phyloP scores from a whole-genome alignment of 2,329 filamentous ascomycete genomes.

The Calonectria crousiana region DNA sequence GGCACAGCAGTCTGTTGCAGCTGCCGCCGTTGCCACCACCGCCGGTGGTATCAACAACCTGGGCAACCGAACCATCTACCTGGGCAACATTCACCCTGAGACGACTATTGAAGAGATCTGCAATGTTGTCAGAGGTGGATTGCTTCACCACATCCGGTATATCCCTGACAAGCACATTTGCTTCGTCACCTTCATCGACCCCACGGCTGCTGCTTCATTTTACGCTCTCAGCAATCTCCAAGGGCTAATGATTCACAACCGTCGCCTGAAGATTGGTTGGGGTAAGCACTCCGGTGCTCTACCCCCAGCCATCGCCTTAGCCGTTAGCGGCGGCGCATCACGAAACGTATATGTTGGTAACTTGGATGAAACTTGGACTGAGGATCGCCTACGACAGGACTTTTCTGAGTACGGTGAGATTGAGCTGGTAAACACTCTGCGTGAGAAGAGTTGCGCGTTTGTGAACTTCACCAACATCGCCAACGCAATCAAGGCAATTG shows the following conservation, averaged over 20 bases:
- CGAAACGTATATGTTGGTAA: slow-evolving; percentile 99
- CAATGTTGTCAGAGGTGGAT: slow-evolving; percentile 95
- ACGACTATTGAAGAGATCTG: slow-evolving; percentile 99
- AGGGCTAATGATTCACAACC: slow-evolving; percentile 99
- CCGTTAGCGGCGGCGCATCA: slow-evolving; percentile 96
- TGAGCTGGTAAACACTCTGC: slow-evolving; percentile 93
- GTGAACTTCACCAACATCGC: slow-evolving; percentile 99
- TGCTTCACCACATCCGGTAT: slow-evolving; percentile 98
- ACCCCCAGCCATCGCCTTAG: slow-evolving; percentile 93
- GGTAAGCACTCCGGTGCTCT: slow-evolving; percentile 98
- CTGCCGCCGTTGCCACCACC: slow-evolving; percentile 94
- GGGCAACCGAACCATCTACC: slow-evolving; percentile 96
- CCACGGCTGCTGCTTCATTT: slow-evolving; percentile 96
- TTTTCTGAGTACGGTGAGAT: slow-evolving; percentile 99
- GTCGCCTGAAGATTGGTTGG: slow-evolving; percentile 98
- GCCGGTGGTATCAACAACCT: slow-evolving; percentile 98
- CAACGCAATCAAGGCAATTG: slow-evolving; percentile 99
- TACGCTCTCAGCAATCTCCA: slow-evolving; percentile 98
- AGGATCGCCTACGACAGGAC: slow-evolving; percentile 94
- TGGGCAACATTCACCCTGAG: slow-evolving; percentile 98
- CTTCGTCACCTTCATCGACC: slow-evolving; percentile 99
- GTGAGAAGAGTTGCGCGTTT: slow-evolving; percentile 99
- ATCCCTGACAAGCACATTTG: slow-evolving; percentile 99
- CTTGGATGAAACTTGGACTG: slow-evolving; percentile 95
- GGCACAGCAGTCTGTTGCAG: slow-evolving; percentile 96